These are phyloP conservation scores for Nakazawaea peltata DNA, from an alignment of 805 yeast species.

Conservation along the genomic window DNA sequence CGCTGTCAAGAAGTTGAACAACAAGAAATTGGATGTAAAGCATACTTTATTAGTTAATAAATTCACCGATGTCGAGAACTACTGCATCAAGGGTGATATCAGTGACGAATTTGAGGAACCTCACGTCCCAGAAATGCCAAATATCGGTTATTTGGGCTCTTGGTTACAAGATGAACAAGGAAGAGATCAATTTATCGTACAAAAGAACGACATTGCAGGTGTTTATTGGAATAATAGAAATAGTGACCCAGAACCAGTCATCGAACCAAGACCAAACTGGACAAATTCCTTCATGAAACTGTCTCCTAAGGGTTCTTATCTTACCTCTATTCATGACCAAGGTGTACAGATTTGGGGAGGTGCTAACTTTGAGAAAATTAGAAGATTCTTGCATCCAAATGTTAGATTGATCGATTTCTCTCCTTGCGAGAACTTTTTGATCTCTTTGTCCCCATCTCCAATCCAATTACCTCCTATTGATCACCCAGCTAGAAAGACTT, in stretches of 20 bases:
- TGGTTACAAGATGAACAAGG: constrained; percentile 89
- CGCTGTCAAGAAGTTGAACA: constrained; percentile 75
- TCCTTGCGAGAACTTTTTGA: constrained; percentile 84
- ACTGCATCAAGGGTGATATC: constrained; percentile 37
- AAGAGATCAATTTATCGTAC: constrained; percentile 85
- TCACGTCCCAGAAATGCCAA: constrained; percentile 57
- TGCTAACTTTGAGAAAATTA: constrained; percentile 59
- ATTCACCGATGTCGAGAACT: constrained; percentile 75
- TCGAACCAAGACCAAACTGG: constrained; percentile 77
- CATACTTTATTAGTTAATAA: constrained; percentile 84
- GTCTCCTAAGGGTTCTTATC: constrained; percentile 88
- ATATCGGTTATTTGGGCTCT: constrained; percentile 74
- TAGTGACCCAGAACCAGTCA: constrained; percentile 64
- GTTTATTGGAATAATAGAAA: constrained; percentile 78
- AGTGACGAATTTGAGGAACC: constrained; percentile 65
- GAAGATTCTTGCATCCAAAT: constrained; percentile 79
- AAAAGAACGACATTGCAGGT: constrained; percentile 72
- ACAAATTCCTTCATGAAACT: constrained; percentile 83
- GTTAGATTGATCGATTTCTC: constrained; percentile 88
- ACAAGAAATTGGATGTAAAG: constrained; percentile 88
- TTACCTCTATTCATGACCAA: constrained; percentile 84
- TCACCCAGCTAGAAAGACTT: constrained; percentile 53
- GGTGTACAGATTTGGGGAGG: constrained; percentile 98
- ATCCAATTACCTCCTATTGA: constrained; percentile 62
- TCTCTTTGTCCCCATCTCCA: constrained; percentile 84